Base-by-base conservation (phyloP, 2,329 filamentous ascomycete genomes). In the Fusarium circinatum region DNA sequence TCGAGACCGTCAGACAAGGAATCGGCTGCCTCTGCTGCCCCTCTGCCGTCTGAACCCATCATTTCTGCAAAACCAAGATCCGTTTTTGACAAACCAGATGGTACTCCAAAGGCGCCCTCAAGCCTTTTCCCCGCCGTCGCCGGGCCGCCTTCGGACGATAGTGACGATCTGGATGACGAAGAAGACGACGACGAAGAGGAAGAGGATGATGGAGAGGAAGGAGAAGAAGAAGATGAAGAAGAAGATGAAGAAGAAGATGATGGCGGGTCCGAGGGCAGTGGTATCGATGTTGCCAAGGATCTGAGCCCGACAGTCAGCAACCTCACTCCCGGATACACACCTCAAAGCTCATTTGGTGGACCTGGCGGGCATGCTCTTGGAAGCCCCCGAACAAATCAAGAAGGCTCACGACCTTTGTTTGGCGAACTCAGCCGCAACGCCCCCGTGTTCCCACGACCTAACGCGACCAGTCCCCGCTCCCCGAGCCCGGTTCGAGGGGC, bases 401-500 rank as follows among this genome's bases (percentile, higher is more conserved):
- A 86, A 54, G 82, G 81, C 68, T 76, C 83, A 22, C 79, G 80
- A n/a, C 78, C 83, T 6, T 80, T 90, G 10, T 91, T 91, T 79
- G 89, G 88, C 14, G 88, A 90, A 65, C 78, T 90, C 44, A 82
- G 82, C 64, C 84, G 84, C 44, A 86, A 84, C 45, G 85, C 84
- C 24, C 88, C 89, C 1, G 71, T 87, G 30, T 88, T 93, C 62
- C 84, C 89, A 15, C 89, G 88, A 39, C 84, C 88, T 30, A 85
- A 81, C 39, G 84, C 83, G 26, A 84, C 85, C n/a, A 91, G 89
- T 73, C 91, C 92, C 52, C 89, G 92, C 41, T 94, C 93, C 15
- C 92, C 93, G 4, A 95, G 93, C 73, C 93, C 93, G 3, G 83
- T 93, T 32, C 89, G 92, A 39, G 85, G 86, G 59, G 86, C 89